These are phyloP conservation scores for Brachypodium distachyon DNA, from an alignment of 202 grass and related monocot genomes.

Conservation along the genomic window DNA sequence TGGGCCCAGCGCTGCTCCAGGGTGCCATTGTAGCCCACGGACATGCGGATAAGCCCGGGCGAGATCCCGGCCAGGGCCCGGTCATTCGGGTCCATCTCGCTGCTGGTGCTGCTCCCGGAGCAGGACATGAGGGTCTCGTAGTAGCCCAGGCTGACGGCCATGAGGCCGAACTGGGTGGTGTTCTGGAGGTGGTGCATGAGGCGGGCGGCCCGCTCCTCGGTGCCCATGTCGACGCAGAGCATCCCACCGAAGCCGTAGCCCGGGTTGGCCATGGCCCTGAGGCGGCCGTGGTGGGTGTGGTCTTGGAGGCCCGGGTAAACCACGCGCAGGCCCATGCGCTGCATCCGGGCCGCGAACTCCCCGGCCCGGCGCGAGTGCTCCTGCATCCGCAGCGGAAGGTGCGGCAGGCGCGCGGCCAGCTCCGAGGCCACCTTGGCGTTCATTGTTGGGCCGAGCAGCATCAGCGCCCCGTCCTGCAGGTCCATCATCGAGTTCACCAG, in stretches of 20 bases:
- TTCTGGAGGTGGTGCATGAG: conserved; percentile 99
- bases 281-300: conserved; percentile 72
- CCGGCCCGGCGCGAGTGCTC: conserved; percentile 78
- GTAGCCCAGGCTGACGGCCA: conserved; percentile 94
- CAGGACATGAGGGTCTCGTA: conserved; percentile 99
- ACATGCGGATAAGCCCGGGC: conserved; percentile 75
- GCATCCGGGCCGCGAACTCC: conserved; percentile 67
- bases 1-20: conserved; percentile 90
- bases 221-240: conserved; percentile 92
- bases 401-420: conserved; percentile 73
- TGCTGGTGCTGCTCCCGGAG: conserved; percentile 92
- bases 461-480: conserved; percentile 72
- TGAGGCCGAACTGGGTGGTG: conserved; percentile 91
- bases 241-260: conserved; percentile 86
- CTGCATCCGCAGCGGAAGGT: conserved; percentile 86
- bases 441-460: conserved; percentile 92
- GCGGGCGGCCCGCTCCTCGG: conserved; percentile 78
- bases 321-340: conserved; percentile 55
- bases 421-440: conserved; percentile 98
- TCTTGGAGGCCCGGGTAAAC: conserved; percentile 70
- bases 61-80: conserved; percentile 61
- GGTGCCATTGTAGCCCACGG: conserved; percentile 82
- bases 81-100: conserved; percentile 82
- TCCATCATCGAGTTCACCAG: conserved; percentile 97
- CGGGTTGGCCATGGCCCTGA: conserved; percentile 37